phyloP scores from a whole-genome alignment of 768 basidiomycete species.

The Lyophyllum decastes region DNA sequence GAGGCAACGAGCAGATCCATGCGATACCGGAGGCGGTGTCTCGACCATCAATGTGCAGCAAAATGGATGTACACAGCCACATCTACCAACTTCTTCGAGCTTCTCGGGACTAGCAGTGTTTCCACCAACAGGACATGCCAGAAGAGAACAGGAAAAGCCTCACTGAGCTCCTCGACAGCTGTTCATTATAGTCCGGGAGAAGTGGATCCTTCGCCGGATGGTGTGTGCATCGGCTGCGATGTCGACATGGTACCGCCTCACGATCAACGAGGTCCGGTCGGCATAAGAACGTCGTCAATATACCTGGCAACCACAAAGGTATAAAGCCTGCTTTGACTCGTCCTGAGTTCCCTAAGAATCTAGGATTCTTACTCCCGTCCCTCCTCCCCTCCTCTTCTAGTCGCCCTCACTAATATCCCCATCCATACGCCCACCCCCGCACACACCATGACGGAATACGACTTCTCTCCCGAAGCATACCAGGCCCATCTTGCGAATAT shows the following conservation, averaged over 20 bases:
- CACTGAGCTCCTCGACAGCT: too few species aligned
- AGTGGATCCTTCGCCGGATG: too few species aligned
- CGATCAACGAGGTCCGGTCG: constrained; percentile 6
- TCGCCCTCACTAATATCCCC: neutral
- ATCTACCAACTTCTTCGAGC: neutral
- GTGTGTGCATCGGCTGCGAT: neutral
- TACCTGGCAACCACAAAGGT: constrained; percentile 9
- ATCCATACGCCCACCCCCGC: neutral
- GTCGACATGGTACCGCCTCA: constrained; percentile 5
- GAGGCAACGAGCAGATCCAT: neutral
- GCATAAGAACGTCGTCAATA: constrained; percentile 10
- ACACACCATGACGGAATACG: constrained; percentile 24
- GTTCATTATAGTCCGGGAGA: neutral
- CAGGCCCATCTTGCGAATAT: constrained; percentile 20
- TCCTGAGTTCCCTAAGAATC: neutral
- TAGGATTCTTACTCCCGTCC: neutral
- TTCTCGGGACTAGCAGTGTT: too few species aligned
- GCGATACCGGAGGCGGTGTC: neutral
- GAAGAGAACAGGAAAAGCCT: neutral
- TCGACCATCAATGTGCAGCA: too few species aligned
- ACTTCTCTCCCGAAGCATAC: constrained; percentile 24
- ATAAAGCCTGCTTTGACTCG: constrained; percentile 1
- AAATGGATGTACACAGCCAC: neutral
- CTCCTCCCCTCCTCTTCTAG: neutral
- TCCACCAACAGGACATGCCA: neutral